These are phyloP conservation scores for Pichia sp. DNA, from an alignment of 1,139 yeast species.

Conservation along the genomic window DNA sequence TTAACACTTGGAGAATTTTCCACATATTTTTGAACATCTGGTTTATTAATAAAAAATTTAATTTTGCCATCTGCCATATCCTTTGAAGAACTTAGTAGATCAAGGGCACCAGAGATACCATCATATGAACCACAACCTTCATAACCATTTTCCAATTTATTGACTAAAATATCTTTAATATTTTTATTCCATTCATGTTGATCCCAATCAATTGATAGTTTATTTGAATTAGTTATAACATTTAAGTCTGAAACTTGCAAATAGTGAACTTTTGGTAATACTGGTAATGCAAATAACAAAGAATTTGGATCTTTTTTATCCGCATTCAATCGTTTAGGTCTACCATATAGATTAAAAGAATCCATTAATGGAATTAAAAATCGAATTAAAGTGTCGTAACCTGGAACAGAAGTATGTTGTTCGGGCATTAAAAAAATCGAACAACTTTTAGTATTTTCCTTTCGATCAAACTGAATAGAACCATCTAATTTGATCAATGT, in stretches of 20 bases:
- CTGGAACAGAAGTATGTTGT: slow-evolving; percentile 86
- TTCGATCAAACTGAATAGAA: slow-evolving; percentile 49
- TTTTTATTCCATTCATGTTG: slow-evolving; percentile 60
- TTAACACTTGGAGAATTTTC: slow-evolving; percentile 9
- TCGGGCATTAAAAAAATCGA: slow-evolving; percentile 95
- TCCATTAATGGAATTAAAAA: slow-evolving; percentile 82
- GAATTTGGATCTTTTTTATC: slow-evolving; percentile 77
- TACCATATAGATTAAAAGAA: slow-evolving; percentile 81
- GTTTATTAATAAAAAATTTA: slow-evolving; percentile 12
- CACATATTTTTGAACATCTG: slow-evolving; percentile 11
- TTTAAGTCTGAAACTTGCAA: slow-evolving; percentile 53
- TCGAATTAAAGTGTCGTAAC: slow-evolving; percentile 87
- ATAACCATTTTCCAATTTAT: slow-evolving; percentile 67
- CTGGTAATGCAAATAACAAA: slow-evolving; percentile 83
- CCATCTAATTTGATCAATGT: slow-evolving; percentile 90
- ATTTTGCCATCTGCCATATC: slow-evolving; percentile 22
- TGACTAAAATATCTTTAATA: slow-evolving; percentile 56
- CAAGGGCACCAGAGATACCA: slow-evolving; percentile 55
- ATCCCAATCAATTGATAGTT: slow-evolving; percentile 49
- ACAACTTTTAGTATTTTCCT: slow-evolving; percentile 60
- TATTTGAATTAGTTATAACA: slow-evolving; percentile 34
- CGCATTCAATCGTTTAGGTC: slow-evolving; percentile 84
- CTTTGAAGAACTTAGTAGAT: slow-evolving; percentile 34
- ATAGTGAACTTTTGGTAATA: slow-evolving; percentile 82
- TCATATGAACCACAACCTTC: slow-evolving; percentile 74